phyloP scores from a whole-genome alignment of 2,329 filamentous ascomycete species.

The Ophiognomonia clavigignenti-juglandacearum region DNA sequence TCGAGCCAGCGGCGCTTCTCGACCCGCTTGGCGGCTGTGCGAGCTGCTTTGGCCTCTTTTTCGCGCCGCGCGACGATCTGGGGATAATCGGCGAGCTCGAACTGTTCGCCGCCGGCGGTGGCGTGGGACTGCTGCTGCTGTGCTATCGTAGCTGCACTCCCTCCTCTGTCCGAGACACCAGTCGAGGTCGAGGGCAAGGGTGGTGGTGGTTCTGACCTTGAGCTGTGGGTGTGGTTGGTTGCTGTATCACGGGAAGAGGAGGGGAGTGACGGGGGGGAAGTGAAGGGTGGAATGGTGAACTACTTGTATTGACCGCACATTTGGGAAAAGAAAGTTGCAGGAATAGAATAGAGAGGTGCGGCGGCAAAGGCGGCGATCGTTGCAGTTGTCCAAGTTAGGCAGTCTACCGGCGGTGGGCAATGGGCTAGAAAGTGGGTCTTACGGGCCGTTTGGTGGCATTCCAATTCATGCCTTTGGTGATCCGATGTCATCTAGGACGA shows the following conservation, averaged over 20 bases:
- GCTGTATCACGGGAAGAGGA: constrained; percentile 12
- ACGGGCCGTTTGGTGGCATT: too few relatives aligned
- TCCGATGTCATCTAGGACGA: too few relatives aligned
- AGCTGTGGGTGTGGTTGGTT: constrained; percentile 1
- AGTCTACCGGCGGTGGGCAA: too few relatives aligned
- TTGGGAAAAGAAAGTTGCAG: not conserved
- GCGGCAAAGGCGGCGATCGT: not conserved
- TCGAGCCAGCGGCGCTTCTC: constrained; percentile 68
- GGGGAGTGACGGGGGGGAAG: constrained; percentile 2
- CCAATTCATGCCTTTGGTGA: too few relatives aligned
- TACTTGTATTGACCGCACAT: constrained; percentile 15
- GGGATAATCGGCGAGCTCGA: constrained; percentile 39
- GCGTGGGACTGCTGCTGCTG: too few relatives aligned
- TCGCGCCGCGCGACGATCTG: constrained; percentile 26
- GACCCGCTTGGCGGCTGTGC: constrained; percentile 40
- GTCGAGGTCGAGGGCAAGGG: constrained; percentile 4
- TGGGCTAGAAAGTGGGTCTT: too few relatives aligned
- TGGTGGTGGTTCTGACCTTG: constrained; percentile 1
- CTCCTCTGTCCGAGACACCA: constrained; percentile 12
- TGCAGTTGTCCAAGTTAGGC: not conserved
- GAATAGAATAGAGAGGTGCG: not conserved
- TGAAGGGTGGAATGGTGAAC: constrained; percentile 13
- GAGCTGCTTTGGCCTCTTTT: constrained; percentile 27
- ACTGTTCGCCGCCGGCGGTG: constrained; percentile 23
- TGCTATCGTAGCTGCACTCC: constrained; percentile 7